These are phyloP conservation scores for Pythium pyrilobum DNA, from an alignment of 352 stramenopile species.

Conservation along the genomic window DNA sequence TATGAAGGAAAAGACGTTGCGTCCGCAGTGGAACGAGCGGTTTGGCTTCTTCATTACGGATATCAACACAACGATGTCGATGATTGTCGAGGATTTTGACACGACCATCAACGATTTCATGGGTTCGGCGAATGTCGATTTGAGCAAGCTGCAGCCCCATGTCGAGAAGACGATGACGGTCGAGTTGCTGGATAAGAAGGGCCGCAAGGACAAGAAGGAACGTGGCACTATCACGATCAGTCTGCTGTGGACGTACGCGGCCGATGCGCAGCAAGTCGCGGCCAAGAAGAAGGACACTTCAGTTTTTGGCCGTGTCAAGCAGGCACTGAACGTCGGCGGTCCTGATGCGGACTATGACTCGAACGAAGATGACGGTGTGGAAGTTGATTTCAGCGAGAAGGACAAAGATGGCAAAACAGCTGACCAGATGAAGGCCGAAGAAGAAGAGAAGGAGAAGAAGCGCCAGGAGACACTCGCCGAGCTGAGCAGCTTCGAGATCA, in stretches of 20 bases:
- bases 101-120: constrained; percentile 82
- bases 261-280: constrained; percentile 48
- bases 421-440: constrained; percentile 65
- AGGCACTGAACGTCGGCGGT: constrained; percentile 36
- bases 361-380: constrained; percentile 61
- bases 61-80: constrained; percentile 38
- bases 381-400: constrained; percentile 46
- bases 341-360: constrained; percentile 75
- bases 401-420: constrained; percentile 47
- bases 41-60: constrained; percentile 68
- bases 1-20: constrained; percentile 68
- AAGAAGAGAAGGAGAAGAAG: constrained; percentile 68
- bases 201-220: constrained; percentile 65
- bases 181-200: constrained; percentile 53
- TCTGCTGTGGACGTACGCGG: constrained; percentile 53
- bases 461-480: constrained; percentile 70
- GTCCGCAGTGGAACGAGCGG: constrained; percentile 69
- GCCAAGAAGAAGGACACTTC: constrained; percentile 68
- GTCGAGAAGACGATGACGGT: constrained; percentile 51
- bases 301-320: constrained; percentile 38
- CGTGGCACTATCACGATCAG: constrained; percentile 45
- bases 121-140: constrained; percentile 49
- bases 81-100: constrained; percentile 72
- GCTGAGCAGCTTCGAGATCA: constrained; percentile 79
- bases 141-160: constrained; percentile 49